Evolutionary conservation across 495 filamentous ascomycete genomes (phyloP), one percentile per base, ranked within the genome.

Genomic region (Tuber indicum): DNA sequence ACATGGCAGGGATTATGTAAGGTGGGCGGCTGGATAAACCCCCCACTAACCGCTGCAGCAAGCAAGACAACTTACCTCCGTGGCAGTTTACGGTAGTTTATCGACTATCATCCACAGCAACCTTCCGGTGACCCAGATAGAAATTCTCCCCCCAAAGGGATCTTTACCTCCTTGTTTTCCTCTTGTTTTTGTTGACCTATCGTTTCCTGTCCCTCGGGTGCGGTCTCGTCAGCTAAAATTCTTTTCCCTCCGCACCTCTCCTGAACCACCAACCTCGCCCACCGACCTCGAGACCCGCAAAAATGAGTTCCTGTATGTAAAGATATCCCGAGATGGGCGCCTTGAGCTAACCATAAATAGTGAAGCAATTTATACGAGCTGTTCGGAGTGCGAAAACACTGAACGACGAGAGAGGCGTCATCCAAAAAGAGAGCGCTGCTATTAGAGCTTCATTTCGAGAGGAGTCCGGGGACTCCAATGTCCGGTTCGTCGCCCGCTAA

Each of bases 361-460:
- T 99, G 85, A 99, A 99, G 87, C 95, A 98, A 88, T 99, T 99
- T 87, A 99, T 99, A 86, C 94, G 96, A 84, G 97, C 97, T 87
- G 96, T 99, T 80, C 93, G 96, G 83, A 94, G 95, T 70, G 93
- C 96, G 73, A 99, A 99, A 88, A 99, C 96, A 45, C 96, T 99
- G 83, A 96, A 96, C 83, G 96, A 99, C 85, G 96, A 99, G 87
- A 90, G 96, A 82, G 94, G 94, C 41, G 96, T 98, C 42, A 96
- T 99, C 76, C 96, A 98, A 82, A 99, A 99, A 85, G 96, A 99
- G 87, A 98, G 96, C 86, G 96, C 96, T 74, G 92, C 94, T 71
- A 98, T 99, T 82, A 88, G 96, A 85, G 93, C 96, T 76, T 98
- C 94, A 83, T 99, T 99, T 84, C 89, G 96, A 80, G 96, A 99